Evolutionary conservation across 2,329 filamentous ascomycete genomes (phyloP), one percentile per base, ranked within the genome.

Genomic region (Lachnellula cervina): DNA sequence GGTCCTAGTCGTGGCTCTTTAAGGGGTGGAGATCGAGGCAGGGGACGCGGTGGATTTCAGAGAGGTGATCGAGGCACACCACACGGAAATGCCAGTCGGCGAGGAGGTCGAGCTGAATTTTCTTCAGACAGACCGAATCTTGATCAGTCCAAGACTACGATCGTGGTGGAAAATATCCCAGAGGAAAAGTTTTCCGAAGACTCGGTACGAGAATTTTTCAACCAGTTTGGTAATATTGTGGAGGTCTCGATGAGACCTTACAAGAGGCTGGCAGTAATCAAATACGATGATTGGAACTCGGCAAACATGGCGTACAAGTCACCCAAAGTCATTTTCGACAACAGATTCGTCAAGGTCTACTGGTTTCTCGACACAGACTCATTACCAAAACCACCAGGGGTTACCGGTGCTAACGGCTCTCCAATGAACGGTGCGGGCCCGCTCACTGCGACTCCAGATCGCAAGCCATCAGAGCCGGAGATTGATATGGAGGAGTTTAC

Each of bases 321-420:
- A 8, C 89, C 89, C 0, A 90, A 90, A 66, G 86, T 85, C 47
- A 86, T 94, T 45, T 94, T 93, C 66, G 87, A 92, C 65, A 94
- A 93, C 63, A 79, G 89, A 11, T 94, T 94, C 64, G 89, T 94
- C 49, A 92, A 90, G 65, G 86, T 93, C 0, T 91, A 87, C 65
- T 93, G 89, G 89, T 80, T 83, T 67, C 86, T 83, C 63, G 78
- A 80, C 5, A 77, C 79, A 25, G 43, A 66, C 16, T 63, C 67
- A 8, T 50, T 69, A 32, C 67, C 68, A 25, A 65, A 68, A 51
- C 64, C 64, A 13, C 63, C 64, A 25, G 42, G 54, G 47, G 69
- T 65, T 16, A 68, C 69, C 16, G 57, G 49, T 8, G 54, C 63
- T 9, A 72, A 70, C 46, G 70, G 68, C 23, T 51, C 43, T 16